Conservation (phyloP, 2,329 filamentous ascomycete species). For the Fusarium nisikadoi region DNA sequence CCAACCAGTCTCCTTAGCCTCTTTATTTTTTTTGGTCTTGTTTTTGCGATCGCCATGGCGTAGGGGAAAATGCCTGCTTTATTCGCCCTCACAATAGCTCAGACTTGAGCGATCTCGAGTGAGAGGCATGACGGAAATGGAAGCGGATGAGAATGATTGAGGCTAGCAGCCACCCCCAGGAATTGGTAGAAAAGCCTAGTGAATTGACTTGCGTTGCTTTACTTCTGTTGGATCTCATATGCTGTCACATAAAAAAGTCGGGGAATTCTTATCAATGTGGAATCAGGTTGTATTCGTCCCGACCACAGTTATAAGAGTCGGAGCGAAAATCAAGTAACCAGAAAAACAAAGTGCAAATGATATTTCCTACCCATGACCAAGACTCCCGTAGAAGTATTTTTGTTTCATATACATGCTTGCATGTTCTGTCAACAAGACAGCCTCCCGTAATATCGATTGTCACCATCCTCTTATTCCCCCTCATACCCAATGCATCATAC, state of each 20-base stretch:
- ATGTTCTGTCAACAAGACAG: conserved; percentile 37
- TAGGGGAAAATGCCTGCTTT: background rate
- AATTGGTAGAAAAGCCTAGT: background rate
- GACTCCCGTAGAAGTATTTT: conserved; percentile 41
- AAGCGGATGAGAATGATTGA: background rate
- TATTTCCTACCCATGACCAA: conserved; percentile 45
- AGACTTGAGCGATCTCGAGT: background rate
- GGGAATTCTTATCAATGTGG: background rate
- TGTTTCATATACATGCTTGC: conserved; percentile 41
- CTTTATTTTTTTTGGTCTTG: background rate
- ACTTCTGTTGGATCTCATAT: background rate
- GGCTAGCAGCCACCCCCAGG: background rate
- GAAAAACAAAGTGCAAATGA: conserved; percentile 39
- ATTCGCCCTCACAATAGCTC: background rate
- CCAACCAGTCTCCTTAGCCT: background rate
- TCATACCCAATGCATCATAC: conserved; percentile 35
- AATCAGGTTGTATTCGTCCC: background rate
- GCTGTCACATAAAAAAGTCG: background rate
- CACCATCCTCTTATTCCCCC: background rate
- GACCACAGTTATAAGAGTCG: background rate
- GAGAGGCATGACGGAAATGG: background rate
- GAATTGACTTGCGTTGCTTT: background rate
- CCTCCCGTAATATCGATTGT: conserved; percentile 13
- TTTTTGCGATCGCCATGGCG: background rate
- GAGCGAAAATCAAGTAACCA: background rate